These are phyloP conservation scores for Puccinia novopanici DNA, from an alignment of 1,284 basidiomycete genomes.

Conservation along the genomic window DNA sequence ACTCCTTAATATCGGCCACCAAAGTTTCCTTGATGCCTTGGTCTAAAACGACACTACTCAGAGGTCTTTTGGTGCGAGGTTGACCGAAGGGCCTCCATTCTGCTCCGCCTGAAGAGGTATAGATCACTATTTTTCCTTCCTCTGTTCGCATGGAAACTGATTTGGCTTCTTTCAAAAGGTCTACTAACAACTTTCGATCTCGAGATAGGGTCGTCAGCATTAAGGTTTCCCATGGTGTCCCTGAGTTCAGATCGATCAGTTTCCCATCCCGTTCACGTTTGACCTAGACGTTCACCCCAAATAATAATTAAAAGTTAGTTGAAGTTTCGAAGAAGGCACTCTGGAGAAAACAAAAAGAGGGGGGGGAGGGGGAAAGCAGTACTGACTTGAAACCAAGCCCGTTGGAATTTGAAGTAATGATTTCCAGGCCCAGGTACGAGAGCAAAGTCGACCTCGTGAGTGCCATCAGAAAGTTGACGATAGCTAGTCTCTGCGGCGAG, in stretches of 20 bases:
- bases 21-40: conserved; percentile 77
- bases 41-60: conserved; percentile 87
- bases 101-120: conserved; percentile 85
- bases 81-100: conserved; percentile 97
- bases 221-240: conserved; percentile 95
- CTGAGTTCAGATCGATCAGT: conserved; percentile 85
- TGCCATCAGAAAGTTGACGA: conserved; percentile 84
- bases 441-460: conserved; percentile 80
- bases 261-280: conserved; percentile 89
- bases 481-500: conserved; percentile 89
- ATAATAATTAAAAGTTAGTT: neutral
- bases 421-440: conserved; percentile 93
- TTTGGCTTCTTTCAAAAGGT: conserved; percentile 81
- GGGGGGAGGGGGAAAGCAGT: conserved; percentile 1
- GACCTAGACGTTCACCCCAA: conserved; percentile 64
- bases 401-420: conserved; percentile 86
- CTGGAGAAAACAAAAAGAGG: neutral
- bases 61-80: conserved; percentile 80
- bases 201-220: conserved; percentile 88
- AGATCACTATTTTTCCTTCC: conserved; percentile 92
- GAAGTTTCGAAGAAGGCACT: no score
- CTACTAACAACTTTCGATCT: conserved; percentile 77
- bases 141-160: conserved; percentile 80
- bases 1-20: conserved; percentile 76
- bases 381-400: conserved; percentile 91